Evolutionary conservation across 495 filamentous ascomycete genomes (phyloP).

Genomic region (Aspergillus olivimuriae): DNA sequence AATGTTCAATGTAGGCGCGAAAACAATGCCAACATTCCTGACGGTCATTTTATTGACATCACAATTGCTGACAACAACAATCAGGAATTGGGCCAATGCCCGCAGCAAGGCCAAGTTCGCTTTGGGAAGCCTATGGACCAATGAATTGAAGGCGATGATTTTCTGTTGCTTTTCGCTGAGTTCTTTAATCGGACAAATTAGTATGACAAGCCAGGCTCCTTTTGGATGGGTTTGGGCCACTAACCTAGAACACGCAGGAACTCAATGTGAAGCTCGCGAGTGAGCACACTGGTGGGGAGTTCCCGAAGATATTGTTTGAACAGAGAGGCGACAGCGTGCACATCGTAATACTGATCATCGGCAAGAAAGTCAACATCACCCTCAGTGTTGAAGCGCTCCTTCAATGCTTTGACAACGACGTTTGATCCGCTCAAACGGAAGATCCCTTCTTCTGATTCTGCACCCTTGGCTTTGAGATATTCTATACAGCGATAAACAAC

Average conservation of each 20-base stretch:
- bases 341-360: conserved; percentile 84
- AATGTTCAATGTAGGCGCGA: conserved; percentile 97
- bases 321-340: conserved; percentile 91
- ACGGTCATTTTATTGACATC: conserved; percentile 97
- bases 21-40: conserved; percentile 95
- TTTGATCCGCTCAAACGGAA: conserved; percentile 95
- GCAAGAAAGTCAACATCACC: conserved; percentile 84
- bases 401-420: conserved; percentile 82
- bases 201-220: no score
- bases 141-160: conserved; percentile 69
- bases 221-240: no score
- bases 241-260: conserved; percentile 82
- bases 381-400: conserved; percentile 88
- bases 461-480: conserved; percentile 80
- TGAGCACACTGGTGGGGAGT: conserved; percentile 83
- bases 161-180: conserved; percentile 67
- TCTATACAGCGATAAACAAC: conserved; percentile 96
- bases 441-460: conserved; percentile 84
- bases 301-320: conserved; percentile 93
- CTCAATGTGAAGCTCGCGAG: conserved; percentile 80
- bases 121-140: conserved; percentile 78
- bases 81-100: conserved; percentile 78
- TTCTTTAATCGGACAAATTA: conserved; percentile 46
- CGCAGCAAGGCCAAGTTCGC: conserved; percentile 74
- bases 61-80: conserved; percentile 81